Evolutionary conservation across 371 early-diverging fungal genomes (phyloP), one percentile per base, ranked within the genome.

Genomic region (Chytridium lagenaria): DNA sequence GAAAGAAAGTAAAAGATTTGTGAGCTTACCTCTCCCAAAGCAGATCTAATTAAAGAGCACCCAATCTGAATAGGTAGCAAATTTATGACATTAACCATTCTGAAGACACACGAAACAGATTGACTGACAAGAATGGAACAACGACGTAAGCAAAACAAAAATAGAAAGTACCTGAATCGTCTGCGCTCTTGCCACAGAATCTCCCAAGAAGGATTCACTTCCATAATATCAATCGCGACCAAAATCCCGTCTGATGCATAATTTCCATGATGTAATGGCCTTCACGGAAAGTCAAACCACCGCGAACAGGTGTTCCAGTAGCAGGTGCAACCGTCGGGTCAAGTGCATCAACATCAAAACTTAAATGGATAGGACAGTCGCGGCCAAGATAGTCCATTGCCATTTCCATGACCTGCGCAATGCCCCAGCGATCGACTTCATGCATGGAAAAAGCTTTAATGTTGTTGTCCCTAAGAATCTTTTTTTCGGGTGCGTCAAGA

Each of bases 391-490:
- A 91, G 71, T 97, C 93, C 64, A 97, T 76, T 40, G 96, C 97
- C 92, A 94, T 92, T 66, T 96, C 94, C 52, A 98, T 90, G n/a
- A 98, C 93, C 72, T 90, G 87, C 66, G 94, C 95, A 76, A 98
- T 97, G 16, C 98, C 98, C 80, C 93, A 92, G 73, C 90, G 89
- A 85, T 98, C 98, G 30, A 97, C 96, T 70, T 98, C 95, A 80
- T 95, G 94, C 98, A 97, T 97, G 1, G 94, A 91, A 78, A 94
- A 97, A 23, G 96, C 97, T 83, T 92, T 92, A 86, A 96, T 96
- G 63, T 86, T 86, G 63, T 90, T 78, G 67, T 93, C 88, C 19
- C 86, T 81, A 64, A 97, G 80, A 63, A 96, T 90, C 73, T 86
- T 84, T 85, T 94, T 95, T 78, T 97, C 97, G 19, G 84, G 90